These are phyloP conservation scores for Geotrichum australiense DNA, from an alignment of 1,139 yeast genomes.

Conservation along the genomic window DNA sequence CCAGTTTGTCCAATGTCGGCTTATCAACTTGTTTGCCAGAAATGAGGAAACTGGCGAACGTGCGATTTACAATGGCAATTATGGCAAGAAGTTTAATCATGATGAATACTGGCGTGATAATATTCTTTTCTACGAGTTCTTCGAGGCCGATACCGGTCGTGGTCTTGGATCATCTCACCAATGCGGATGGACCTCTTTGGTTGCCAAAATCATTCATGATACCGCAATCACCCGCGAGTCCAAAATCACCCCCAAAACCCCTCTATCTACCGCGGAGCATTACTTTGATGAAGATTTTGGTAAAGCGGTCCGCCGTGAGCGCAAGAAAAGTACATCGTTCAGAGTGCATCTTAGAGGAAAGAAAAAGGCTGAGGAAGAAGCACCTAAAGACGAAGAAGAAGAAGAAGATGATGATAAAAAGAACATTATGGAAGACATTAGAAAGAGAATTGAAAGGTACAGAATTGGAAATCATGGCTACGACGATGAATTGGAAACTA, in stretches of 20 bases:
- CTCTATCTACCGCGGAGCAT: slow-evolving; percentile 35
- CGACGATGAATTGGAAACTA: slow-evolving; percentile 4
- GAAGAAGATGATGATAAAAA: slow-evolving; percentile 3
- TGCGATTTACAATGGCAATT: slow-evolving; percentile 67
- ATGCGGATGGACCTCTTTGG: slow-evolving; percentile 95
- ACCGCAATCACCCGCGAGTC: slow-evolving; percentile 54
- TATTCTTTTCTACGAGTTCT: slow-evolving; percentile 80
- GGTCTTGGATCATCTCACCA: slow-evolving; percentile 95
- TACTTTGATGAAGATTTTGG: slow-evolving; percentile 35
- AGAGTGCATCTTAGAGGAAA: slow-evolving; percentile 22
- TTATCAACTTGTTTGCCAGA: slow-evolving; percentile 71
- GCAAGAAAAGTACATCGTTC: slow-evolving; percentile 20
- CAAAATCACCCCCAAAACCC: slow-evolving; percentile 32
- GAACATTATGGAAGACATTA: slow-evolving; percentile 6
- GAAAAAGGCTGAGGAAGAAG: slow-evolving; percentile 1
- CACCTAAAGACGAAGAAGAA: background rate
- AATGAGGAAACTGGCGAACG: slow-evolving; percentile 60
- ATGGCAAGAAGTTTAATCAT: slow-evolving; percentile 45
- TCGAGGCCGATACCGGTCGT: slow-evolving; percentile 93
- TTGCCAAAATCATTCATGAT: slow-evolving; percentile 90
- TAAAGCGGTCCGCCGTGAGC: slow-evolving; percentile 21
- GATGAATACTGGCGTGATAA: slow-evolving; percentile 74
- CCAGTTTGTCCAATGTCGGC: slow-evolving; percentile 81
- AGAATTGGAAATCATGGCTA: slow-evolving; percentile 1
- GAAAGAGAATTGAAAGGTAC: background rate